Evolutionary conservation across 495 filamentous ascomycete species (phyloP), one percentile per base, ranked within the genome.

Genomic region (Hyphodiscus hymeniophilus): DNA sequence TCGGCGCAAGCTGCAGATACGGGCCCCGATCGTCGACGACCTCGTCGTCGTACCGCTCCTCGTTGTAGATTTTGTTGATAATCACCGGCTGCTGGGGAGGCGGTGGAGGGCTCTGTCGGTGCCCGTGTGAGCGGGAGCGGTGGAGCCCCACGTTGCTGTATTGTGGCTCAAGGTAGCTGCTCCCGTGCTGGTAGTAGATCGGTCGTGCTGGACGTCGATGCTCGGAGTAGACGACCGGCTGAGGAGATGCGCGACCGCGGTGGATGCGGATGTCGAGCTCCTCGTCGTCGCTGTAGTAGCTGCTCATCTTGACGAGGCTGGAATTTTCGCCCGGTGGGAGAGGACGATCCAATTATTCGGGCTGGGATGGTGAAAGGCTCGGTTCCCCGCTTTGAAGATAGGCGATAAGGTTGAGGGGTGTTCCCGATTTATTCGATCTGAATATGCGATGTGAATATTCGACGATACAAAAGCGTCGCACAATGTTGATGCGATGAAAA

Each of bases 1-100:
- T 24, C 48, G 51, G 38, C 34, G 57, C 30, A 42, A 55, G 41
- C 46, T 57, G 38, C 21, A 47, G n/a, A 26, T 55, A 51, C 21
- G 51, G 53, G 11, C 38, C 3, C 34, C 49, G 6, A 56, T 38
- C 24, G n/a, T 52, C n/a, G n/a, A n/a, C n/a, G n/a, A n/a, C 32
- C 12, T 52, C 49, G 15, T 53, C 49, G 13, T 57, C 46, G 15
- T 61, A 51, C 12, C 59, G 41, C 21, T 51, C 60, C 33, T 65
- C 61, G 40, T 66, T 56, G 33, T 69, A 64, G 35, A 71, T 69
- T 49, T 73, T 76, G 43, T 73, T 71, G 54, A 75, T 74, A 32
- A 76, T 63, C n/a, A 76, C 62, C 4, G 70, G 68, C 21, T 60
- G 51, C n/a, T 60, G 47, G 20, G 63, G 58, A 15, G 56, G 42